phyloP scores from a whole-genome alignment of 805 yeast species.

The Cyberlindnera euphorbiae region DNA sequence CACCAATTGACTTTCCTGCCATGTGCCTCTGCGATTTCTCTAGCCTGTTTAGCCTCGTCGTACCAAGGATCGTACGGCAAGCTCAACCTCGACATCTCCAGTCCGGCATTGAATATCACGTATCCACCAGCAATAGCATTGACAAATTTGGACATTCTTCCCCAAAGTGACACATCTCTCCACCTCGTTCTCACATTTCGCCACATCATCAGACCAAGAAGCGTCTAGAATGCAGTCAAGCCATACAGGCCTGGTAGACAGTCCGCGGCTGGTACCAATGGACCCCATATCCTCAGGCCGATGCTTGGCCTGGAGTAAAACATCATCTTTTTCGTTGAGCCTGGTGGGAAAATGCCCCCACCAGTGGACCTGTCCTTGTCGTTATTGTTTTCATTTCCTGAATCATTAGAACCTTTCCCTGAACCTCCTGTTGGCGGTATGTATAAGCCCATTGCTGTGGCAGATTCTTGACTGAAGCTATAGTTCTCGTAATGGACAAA shows the following conservation, averaged over 20 bases:
- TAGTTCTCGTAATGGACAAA: too few relatives aligned
- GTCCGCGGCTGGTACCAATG: constrained; percentile 70
- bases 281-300: constrained; percentile 64
- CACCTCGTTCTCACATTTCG: constrained; percentile 22
- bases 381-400: neutral
- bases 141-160: constrained; percentile 27
- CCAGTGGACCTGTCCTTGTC: too few relatives aligned
- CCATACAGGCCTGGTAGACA: constrained; percentile 49
- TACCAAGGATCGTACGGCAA: constrained; percentile 63
- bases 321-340: constrained; percentile 4
- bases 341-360: neutral
- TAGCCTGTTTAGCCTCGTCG: constrained; percentile 56
- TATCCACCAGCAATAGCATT: constrained; percentile 40
- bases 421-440: neutral
- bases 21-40: constrained; percentile 37
- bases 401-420: neutral
- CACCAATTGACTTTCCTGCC: constrained; percentile 52
- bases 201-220: constrained; percentile 37
- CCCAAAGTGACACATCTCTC: constrained; percentile 24
- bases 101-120: constrained; percentile 47
- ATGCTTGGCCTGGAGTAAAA: constrained; percentile 46
- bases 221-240: constrained; percentile 48
- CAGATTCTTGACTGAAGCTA: too few relatives aligned
- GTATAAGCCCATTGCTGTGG: neutral
- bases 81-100: constrained; percentile 50